A percentile compares a stretch with the other conserved stretches of the same genome.
phyloP scores from a whole-genome alignment of 768 basidiomycete genomes.

The Boletus eberwhitei region DNA sequence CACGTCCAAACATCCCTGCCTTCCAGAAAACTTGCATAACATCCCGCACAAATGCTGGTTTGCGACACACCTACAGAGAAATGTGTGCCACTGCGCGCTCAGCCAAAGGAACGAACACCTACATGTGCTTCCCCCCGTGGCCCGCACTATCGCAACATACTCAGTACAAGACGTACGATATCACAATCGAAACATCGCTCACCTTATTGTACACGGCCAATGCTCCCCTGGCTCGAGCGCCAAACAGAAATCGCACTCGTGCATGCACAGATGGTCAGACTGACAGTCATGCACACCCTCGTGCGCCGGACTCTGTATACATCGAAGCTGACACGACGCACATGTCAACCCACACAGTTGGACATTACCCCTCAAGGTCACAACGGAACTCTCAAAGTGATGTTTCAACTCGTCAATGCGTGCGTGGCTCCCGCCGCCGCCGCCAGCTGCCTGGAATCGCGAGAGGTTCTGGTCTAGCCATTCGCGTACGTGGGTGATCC shows the following conservation, averaged over 20 bases:
- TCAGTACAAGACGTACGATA: neutral
- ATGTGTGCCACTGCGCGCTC: neutral
- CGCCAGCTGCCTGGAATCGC: conserved; percentile 38
- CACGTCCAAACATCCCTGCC: conserved; percentile 47
- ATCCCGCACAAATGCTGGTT: conserved; percentile 57
- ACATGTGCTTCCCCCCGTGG: conserved; percentile 56
- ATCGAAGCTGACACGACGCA: conserved; percentile 44
- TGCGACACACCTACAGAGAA: conserved; percentile 43
- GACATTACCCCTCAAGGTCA: conserved; percentile 44
- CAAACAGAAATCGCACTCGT: conserved; percentile 40
- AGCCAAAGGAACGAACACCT: conserved; percentile 6
- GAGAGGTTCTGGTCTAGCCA: conserved; percentile 52
- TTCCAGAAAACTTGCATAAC: conserved; percentile 43
- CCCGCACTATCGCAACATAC: conserved; percentile 43
- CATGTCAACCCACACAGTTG: conserved; percentile 52
- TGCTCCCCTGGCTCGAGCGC: conserved; percentile 29
- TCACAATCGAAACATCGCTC: conserved; percentile 18
- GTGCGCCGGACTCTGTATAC: conserved; percentile 46
- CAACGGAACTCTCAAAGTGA: conserved; percentile 38
- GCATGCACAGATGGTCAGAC: conserved; percentile 46
- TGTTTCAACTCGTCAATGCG: conserved; percentile 44
- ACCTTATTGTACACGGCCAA: conserved; percentile 47
- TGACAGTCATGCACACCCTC: conserved; percentile 46
- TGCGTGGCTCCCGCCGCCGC: conserved; percentile 28
- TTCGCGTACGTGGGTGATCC: conserved; percentile 44